Evolutionary conservation across 768 basidiomycete species (phyloP), one percentile per base, ranked within the genome.

Genomic region (Xanthoconium stramineum): DNA sequence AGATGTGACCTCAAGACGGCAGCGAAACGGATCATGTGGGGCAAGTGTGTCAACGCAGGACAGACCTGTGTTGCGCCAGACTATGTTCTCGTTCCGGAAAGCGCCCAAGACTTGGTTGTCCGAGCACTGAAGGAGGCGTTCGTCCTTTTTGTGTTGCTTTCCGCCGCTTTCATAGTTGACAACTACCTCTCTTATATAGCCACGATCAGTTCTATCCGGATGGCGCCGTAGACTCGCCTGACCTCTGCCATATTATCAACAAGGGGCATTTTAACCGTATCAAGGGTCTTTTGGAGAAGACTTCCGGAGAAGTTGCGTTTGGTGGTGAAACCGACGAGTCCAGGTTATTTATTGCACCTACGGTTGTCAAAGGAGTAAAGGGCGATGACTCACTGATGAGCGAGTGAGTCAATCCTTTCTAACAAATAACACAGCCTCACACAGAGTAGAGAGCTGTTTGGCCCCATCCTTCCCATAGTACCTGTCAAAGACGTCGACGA

Each of bases 11-110:
- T 93, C 48, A 76, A 83, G 54, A 72, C 78, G 6, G 78, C 85
- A 0, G 88, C 89, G 3, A 80, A 78, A 42, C 79, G 91, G n/a
- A 76, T 94, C 43, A 68, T 92, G 36, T 93, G 89, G 89, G 90
- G 90, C n/a, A 91, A 91, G 62, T 72, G 75, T 46, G 69, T 74
- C n/a, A 94, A 94, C 61, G 83, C 82, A 0, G 92, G 92, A 3
- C 82, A 92, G 74, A 84, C 84, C 1, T 94, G 91, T 55, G 76
- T 86, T 5, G 83, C 88, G 6, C 81, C 82, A 1, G 81, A 83
- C 59, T 82, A 82, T 57, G 61, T 78, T 20, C 73, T 83, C n/a
- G 72, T 83, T 10, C 76, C 74, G 6, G 68, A 71, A 36, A 66
- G 66, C 8, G 67, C 71, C n/a, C 71, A 80, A 53, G 78, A 77